Evolutionary conservation across 2,329 filamentous ascomycete genomes (phyloP).

Genomic region (Sporothrix mexicana): DNA sequence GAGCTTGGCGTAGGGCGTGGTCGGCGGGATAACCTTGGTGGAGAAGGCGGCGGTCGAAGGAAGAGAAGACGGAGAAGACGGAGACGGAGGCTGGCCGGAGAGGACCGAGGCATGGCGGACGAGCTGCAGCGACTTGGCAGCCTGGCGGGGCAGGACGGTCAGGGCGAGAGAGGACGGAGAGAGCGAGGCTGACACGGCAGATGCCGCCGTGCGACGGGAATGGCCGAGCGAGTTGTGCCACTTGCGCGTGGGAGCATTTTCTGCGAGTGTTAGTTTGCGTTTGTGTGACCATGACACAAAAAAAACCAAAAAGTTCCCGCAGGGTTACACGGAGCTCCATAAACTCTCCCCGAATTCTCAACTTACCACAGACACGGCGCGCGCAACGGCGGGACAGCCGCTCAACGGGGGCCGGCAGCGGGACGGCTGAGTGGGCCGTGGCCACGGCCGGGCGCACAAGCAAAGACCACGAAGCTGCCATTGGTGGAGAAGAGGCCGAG

Average conservation of each 20-base stretch:
- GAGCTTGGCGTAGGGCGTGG: constrained; percentile 71
- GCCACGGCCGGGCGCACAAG: constrained; percentile 39
- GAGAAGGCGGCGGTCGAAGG: constrained; percentile 46
- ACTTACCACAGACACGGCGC: constrained; percentile 36
- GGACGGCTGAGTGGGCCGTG: constrained; percentile 35
- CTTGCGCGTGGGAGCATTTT: constrained; percentile 37
- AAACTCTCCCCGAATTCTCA: background rate
- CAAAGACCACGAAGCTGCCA: constrained; percentile 38
- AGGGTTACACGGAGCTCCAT: no score
- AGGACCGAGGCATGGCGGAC: constrained; percentile 50
- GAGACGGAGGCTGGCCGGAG: constrained; percentile 39
- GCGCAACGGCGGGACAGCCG: constrained; percentile 34
- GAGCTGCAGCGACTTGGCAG: constrained; percentile 46
- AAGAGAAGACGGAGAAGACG: constrained; percentile 28
- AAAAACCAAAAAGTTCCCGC: no score
- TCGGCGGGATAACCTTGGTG: constrained; percentile 50
- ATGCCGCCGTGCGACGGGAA: constrained; percentile 34
- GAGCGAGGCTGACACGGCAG: background rate
- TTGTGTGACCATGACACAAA: background rate
- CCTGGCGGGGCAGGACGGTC: constrained; percentile 36
- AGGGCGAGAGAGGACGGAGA: constrained; percentile 39
- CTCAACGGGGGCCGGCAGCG: constrained; percentile 34
- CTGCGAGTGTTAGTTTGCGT: background rate
- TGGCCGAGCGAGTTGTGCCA: constrained; percentile 49
- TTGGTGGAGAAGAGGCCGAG: constrained; percentile 14